Conservation (phyloP, 495 filamentous ascomycete genomes). For the Lophium mytilinum region DNA sequence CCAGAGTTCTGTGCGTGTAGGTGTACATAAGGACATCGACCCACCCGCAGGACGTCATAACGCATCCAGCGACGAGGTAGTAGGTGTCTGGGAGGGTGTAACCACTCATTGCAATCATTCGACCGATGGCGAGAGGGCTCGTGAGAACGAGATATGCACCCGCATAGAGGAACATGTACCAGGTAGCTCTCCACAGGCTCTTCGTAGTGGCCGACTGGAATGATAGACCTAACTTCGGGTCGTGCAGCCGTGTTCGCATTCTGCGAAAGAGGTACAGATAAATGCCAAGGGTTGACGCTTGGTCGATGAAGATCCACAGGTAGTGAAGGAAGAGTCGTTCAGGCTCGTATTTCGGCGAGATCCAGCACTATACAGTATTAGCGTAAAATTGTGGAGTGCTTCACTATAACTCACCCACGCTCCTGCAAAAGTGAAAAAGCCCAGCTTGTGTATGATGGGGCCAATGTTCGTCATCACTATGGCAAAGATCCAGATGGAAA, state of each 20-base stretch:
- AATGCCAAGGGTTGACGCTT: conserved; percentile 54
- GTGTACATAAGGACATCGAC: conserved; percentile 67
- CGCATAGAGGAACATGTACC: conserved; percentile 69
- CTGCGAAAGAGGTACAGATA: conserved; percentile 59
- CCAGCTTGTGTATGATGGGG: conserved; percentile 19
- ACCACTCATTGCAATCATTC: conserved; percentile 57
- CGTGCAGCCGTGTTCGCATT: conserved; percentile 39
- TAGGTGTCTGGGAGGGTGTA: conserved; percentile 46
- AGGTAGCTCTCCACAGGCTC: conserved; percentile 39
- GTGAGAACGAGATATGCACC: conserved; percentile 66
- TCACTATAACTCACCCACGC: conserved; percentile 30
- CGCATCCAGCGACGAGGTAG: conserved; percentile 60
- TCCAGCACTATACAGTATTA: conserved; percentile 53
- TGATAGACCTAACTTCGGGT: conserved; percentile 29
- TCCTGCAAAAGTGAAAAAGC: conserved; percentile 29
- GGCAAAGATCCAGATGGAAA: conserved; percentile 23
- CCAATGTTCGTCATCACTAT: conserved; percentile 27
- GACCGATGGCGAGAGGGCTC: conserved; percentile 59
- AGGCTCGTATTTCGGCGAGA: conserved; percentile 50
- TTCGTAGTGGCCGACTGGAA: neutral
- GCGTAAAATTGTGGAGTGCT: conserved; percentile 10
- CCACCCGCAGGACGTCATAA: conserved; percentile 67
- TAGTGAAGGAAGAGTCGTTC: conserved; percentile 68
- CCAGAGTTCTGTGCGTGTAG: conserved; percentile 48
- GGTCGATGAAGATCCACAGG: conserved; percentile 67